Evolutionary conservation across 1,139 yeast genomes (phyloP), one percentile per base, ranked within the genome.

Genomic region (Scheffersomyces parashehatae): DNA sequence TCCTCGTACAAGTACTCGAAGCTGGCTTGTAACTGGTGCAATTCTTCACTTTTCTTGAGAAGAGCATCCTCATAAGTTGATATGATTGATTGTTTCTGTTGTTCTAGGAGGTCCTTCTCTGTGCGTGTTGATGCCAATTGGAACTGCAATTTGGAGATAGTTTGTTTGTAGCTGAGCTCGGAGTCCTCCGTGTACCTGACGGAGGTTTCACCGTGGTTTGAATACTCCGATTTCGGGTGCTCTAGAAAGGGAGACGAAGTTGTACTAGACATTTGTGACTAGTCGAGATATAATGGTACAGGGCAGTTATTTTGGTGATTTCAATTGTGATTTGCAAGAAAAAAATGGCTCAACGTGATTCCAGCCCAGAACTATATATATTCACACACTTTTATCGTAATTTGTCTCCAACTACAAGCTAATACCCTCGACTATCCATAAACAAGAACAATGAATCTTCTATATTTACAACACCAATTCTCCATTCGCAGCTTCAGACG

Each of bases 1-100:
- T 83, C 81, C 36, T 75, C 70, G 42, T 81, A 69, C 45, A 86
- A 79, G 44, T 71, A 83, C 29, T 79, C 70, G 30, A 87, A 73
- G 52, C 84, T 81, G 35, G 70, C 68, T 52, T 81, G 79, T 28
- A 84, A 59, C 20, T 62, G 58, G 24, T 58, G 58, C 37, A 63
- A 53, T 40, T 64, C 68, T 38, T 64, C 65, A 46, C 62, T 66
- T 50, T 73, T 72, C 34, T 58, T 55, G 12, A 55, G 46, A 24
- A 76, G 38, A 37, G 63, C 46, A 35, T 58, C 51, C 50, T 74
- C 70, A 50, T 64, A 64, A 46, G 64, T 54, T 41, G 59, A 47
- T 9, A 56, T 50, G 30, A 67, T 49, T 15, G 64, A 46, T 20
- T 62, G 60, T 47, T 65, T 68, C 47, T 64, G 64, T 53, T 70